Conservation (phyloP, 78 protist genomes). For the Protostelium mycophagum region DNA sequence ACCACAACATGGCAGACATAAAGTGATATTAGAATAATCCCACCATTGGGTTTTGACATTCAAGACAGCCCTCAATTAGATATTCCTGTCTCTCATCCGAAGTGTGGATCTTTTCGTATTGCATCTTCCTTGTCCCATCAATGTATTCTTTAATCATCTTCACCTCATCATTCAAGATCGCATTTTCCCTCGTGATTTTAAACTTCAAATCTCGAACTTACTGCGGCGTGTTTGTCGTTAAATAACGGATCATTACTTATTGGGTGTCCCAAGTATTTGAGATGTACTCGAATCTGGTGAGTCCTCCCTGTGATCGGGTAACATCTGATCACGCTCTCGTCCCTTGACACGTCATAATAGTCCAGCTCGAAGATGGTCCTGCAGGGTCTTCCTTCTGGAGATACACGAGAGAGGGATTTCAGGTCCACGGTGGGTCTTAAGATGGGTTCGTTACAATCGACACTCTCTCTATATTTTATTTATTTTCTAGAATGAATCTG, state of each 20-base stretch:
- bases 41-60: not conserved
- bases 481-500: too few species aligned
- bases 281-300: slow-evolving; percentile 90
- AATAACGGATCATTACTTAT: slow-evolving; percentile 81
- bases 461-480: not conserved
- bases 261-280: slow-evolving; percentile 71
- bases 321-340: slow-evolving; percentile 25
- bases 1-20: not conserved
- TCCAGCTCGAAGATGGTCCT: slow-evolving; percentile 21
- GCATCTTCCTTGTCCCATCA: not conserved
- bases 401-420: slow-evolving; percentile 2
- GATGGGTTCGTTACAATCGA: not conserved
- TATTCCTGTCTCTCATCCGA: not conserved
- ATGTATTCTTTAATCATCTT: not conserved
- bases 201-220: too few species aligned
- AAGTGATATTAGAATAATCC: too few species aligned
- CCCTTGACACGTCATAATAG: slow-evolving; percentile 11
- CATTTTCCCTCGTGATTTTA: not conserved
- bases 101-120: not conserved
- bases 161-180: not conserved
- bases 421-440: not conserved
- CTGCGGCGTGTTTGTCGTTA: not conserved
- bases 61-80: not conserved
- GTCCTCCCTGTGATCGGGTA: slow-evolving; percentile 85
- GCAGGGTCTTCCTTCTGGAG: slow-evolving; percentile 27